These are phyloP conservation scores for Lizanozyma gosingica DNA, from an alignment of 1,139 yeast species.

Conservation along the genomic window DNA sequence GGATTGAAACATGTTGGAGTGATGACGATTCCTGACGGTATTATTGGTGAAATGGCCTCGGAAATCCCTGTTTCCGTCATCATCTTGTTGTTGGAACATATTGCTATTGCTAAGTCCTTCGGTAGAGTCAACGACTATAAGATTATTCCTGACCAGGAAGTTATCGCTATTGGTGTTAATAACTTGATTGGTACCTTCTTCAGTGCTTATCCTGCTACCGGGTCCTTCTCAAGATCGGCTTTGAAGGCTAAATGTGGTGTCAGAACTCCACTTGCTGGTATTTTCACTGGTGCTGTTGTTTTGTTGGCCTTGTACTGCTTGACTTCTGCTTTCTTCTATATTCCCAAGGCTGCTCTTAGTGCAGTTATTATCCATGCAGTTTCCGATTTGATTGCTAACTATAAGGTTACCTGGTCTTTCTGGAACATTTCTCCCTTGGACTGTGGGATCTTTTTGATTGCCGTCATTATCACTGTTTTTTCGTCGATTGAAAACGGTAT, in stretches of 20 bases:
- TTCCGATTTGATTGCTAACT: constrained; percentile 71
- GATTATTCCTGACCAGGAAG: constrained; percentile 87
- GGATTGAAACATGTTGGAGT: constrained; percentile 76
- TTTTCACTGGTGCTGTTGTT: constrained; percentile 84
- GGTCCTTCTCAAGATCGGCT: constrained; percentile 92
- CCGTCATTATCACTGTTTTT: constrained; percentile 74
- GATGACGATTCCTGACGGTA: constrained; percentile 55
- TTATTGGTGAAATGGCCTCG: constrained; percentile 53
- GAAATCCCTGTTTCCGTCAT: constrained; percentile 83
- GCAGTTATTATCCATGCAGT: constrained; percentile 97
- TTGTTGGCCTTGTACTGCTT: constrained; percentile 77
- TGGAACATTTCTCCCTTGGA: constrained; percentile 76
- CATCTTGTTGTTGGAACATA: constrained; percentile 79
- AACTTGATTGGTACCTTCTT: constrained; percentile 88
- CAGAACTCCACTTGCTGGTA: constrained; percentile 88
- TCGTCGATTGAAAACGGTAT: constrained; percentile 82
- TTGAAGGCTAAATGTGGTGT: constrained; percentile 94
- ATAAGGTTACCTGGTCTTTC: constrained; percentile 61
- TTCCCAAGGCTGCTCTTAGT: constrained; percentile 79
- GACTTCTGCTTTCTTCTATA: constrained; percentile 76
- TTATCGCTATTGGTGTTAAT: constrained; percentile 88
- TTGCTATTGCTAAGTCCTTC: constrained; percentile 87
- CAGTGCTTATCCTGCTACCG: constrained; percentile 92
- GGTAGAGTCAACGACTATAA: constrained; percentile 90
- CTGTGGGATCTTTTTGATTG: constrained; percentile 63